Percentiles rank a stretch among this genome's conserved stretches.
Evolutionary conservation across 1,284 basidiomycete genomes (phyloP).

Genomic region (Irpex sp.): DNA sequence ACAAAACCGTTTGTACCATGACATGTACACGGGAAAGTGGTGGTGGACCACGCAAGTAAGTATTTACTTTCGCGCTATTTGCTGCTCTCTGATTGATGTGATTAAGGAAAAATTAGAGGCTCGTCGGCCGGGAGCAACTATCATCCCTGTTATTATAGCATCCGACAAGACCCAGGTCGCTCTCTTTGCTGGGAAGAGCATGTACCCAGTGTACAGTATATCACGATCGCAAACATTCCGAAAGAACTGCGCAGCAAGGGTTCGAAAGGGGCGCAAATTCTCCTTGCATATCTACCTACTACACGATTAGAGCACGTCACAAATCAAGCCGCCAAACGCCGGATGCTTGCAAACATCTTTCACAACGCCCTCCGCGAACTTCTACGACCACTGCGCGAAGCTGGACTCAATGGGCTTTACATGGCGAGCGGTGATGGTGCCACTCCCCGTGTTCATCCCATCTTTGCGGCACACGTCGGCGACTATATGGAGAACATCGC

Average conservation of each 20-base stretch:
- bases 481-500: conserved; percentile 1
- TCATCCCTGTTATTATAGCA: conserved; percentile 19
- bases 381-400: conserved; percentile 7
- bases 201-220: conserved; percentile 24
- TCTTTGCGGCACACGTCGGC: conserved; percentile 14
- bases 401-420: conserved; percentile 12
- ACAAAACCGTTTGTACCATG: conserved; percentile 24
- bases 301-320: conserved; percentile 26
- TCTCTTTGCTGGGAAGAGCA: conserved; percentile 17
- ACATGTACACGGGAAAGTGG: conserved; percentile 35
- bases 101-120: too few species aligned
- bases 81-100: background rate
- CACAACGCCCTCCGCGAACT: conserved; percentile 20
- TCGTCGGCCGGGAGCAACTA: conserved; percentile 7
- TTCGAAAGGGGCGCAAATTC: conserved; percentile 17
- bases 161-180: conserved; percentile 20
- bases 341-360: conserved; percentile 16
- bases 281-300: conserved; percentile 35
- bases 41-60: conserved; percentile 34
- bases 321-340: conserved; percentile 11
- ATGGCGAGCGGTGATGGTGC: conserved; percentile 20
- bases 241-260: conserved; percentile 9
- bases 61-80: background rate
- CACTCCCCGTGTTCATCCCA: conserved; percentile 15
- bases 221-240: conserved; percentile 22